phyloP scores from a whole-genome alignment of 169 alveolate species.

The Plasmodium inui region DNA sequence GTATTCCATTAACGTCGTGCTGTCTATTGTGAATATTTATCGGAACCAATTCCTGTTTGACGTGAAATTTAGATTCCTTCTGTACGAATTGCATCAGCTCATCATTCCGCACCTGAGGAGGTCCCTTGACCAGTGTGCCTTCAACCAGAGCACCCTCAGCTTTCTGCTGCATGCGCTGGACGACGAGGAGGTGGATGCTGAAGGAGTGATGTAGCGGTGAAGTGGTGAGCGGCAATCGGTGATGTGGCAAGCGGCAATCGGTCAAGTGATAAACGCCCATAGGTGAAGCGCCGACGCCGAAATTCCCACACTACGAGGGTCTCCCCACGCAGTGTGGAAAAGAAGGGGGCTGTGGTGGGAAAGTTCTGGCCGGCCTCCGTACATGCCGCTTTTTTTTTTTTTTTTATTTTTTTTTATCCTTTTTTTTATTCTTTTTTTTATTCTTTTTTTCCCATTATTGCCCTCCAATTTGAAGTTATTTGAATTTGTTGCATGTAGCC shows the following conservation, averaged over 20 bases:
- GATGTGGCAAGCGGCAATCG: background rate
- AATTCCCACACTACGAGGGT: background rate
- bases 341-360: background rate
- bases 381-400: too few species aligned
- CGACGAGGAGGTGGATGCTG: conserved; percentile 11
- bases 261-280: background rate
- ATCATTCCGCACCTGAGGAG: conserved; percentile 38
- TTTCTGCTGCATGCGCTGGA: conserved; percentile 32
- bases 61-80: conserved; percentile 45
- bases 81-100: conserved; percentile 46
- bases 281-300: background rate
- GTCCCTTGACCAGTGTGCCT: conserved; percentile 37
- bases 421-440: too few species aligned
- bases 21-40: conserved; percentile 64
- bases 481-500: background rate
- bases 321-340: background rate
- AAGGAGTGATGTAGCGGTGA: background rate
- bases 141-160: conserved; percentile 59
- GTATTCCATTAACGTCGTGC: conserved; percentile 44
- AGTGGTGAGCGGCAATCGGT: background rate
- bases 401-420: too few species aligned
- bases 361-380: background rate
- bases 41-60: conserved; percentile 72
- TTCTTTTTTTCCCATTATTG: background rate
- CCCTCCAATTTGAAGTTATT: background rate